These are phyloP conservation scores for Hygrophoropsis aurantiaca DNA, from an alignment of 768 basidiomycete species.

Conservation along the genomic window DNA sequence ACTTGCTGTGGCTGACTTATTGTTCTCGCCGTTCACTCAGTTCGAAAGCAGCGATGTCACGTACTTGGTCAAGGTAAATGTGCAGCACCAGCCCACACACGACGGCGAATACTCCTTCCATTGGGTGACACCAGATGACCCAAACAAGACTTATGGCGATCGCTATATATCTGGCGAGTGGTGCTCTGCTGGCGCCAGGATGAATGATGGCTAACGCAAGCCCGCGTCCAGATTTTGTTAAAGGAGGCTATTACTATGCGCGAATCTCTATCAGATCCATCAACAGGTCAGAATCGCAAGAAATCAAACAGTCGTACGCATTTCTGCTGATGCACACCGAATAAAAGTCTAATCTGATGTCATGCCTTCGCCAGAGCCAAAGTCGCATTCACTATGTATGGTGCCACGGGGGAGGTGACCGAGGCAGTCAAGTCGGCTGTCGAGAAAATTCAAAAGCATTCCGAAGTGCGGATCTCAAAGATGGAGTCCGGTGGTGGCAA, in stretches of 20 bases:
- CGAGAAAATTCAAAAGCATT: background rate
- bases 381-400: background rate
- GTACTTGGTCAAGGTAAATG: background rate
- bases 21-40: background rate
- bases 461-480: background rate
- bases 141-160: slow-evolving; percentile 2
- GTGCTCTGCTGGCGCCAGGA: background rate
- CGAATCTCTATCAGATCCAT: no score
- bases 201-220: no score
- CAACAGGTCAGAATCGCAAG: no score
- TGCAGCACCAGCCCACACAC: background rate
- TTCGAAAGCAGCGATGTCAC: slow-evolving; percentile 1
- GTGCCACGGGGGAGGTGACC: background rate
- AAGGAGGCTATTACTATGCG: no score
- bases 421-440: background rate
- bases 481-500: background rate
- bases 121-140: background rate
- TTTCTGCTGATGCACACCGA: no score
- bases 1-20: background rate
- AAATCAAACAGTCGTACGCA: no score
- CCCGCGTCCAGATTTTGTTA: no score
- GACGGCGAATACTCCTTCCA: background rate
- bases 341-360: no score
- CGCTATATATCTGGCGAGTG: background rate
- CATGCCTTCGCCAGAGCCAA: background rate